Percentiles rank a stretch among this genome's conserved stretches.
phyloP scores from a whole-genome alignment of 768 basidiomycete species.

The Mycena amicta region DNA sequence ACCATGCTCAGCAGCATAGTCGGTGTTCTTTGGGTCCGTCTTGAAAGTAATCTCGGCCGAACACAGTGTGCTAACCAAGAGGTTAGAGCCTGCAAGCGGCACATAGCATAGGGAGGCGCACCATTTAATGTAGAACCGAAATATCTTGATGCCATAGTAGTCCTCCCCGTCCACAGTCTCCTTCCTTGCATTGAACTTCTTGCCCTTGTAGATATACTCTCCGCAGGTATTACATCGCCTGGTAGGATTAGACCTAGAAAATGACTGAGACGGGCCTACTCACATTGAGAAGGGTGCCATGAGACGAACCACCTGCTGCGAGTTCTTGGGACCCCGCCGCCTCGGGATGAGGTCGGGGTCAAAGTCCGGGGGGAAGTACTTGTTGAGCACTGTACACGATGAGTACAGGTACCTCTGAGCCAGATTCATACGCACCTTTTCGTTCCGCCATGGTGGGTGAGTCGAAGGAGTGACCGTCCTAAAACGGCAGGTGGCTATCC shows the following conservation, averaged over 20 bases:
- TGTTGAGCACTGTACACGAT: slow-evolving; percentile 73
- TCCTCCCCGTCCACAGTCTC: slow-evolving; percentile 98
- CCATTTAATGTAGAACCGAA: slow-evolving; percentile 93
- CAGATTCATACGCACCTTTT: slow-evolving; percentile 55
- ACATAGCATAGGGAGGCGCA: slow-evolving; percentile 33
- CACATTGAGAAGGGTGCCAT: slow-evolving; percentile 99
- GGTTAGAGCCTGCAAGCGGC: slow-evolving; percentile 18
- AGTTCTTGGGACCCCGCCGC: slow-evolving; percentile 87
- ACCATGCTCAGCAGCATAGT: slow-evolving; percentile 92
- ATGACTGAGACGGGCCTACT: slow-evolving; percentile 26
- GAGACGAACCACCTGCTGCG: slow-evolving; percentile 95
- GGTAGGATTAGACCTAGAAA: slow-evolving; percentile 12
- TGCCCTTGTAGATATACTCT: slow-evolving; percentile 99
- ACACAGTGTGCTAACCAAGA: slow-evolving; percentile 77
- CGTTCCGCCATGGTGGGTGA: slow-evolving; percentile 73
- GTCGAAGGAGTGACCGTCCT: background rate
- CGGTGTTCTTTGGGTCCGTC: slow-evolving; percentile 97
- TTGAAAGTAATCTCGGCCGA: slow-evolving; percentile 99
- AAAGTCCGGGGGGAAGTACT: slow-evolving; percentile 97
- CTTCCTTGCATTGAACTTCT: slow-evolving; percentile 99
- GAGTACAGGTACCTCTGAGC: background rate
- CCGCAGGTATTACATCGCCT: slow-evolving; percentile 96
- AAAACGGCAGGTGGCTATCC: background rate
- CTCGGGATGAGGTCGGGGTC: slow-evolving; percentile 96
- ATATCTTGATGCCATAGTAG: slow-evolving; percentile 98